Evolutionary conservation across 352 stramenopile species (phyloP).

Genomic region (Salisapilia sapeloensis): DNA sequence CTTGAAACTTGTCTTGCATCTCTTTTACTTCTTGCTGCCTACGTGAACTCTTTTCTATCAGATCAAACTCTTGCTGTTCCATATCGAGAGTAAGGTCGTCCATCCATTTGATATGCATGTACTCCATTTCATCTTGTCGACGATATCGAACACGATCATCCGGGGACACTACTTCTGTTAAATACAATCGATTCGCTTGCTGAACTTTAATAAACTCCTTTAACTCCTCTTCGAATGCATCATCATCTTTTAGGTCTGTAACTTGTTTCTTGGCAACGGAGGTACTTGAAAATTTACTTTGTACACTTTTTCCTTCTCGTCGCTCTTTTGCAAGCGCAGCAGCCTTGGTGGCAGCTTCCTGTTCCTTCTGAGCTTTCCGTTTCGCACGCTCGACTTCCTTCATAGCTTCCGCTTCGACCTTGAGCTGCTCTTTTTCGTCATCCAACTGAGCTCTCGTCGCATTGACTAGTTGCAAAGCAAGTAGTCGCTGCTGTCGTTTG

Average conservation of each 20-base stretch:
- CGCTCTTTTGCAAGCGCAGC: conserved; percentile 18
- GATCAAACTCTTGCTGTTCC: conserved; percentile 44
- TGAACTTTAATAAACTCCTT: conserved; percentile 20
- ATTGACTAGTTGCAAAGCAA: conserved; percentile 45
- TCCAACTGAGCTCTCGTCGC: conserved; percentile 38
- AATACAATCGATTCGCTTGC: conserved; percentile 26
- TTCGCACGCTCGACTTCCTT: conserved; percentile 26
- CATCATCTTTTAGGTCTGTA: conserved; percentile 29
- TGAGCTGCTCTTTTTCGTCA: conserved; percentile 24
- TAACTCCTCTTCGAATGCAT: conserved; percentile 32
- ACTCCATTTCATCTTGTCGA: conserved; percentile 30
- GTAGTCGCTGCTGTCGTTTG: conserved; percentile 15
- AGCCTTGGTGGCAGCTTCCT: conserved; percentile 27
- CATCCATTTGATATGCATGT: conserved; percentile 38
- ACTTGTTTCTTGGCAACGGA: conserved; percentile 38
- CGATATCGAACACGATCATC: conserved; percentile 18
- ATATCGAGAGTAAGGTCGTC: conserved; percentile 22
- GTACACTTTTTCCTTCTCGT: conserved; percentile 10
- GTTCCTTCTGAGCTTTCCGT: conserved; percentile 18
- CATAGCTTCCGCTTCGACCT: conserved; percentile 21
- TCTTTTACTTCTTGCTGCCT: conserved; percentile 25
- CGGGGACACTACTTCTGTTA: conserved; percentile 16
- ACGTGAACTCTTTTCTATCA: conserved; percentile 43
- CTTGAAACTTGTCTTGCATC: conserved; percentile 17
- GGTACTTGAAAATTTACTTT: conserved; percentile 20